Evolutionary conservation across 2,329 filamentous ascomycete species (phyloP).

Genomic region (Nemania bipapillata): DNA sequence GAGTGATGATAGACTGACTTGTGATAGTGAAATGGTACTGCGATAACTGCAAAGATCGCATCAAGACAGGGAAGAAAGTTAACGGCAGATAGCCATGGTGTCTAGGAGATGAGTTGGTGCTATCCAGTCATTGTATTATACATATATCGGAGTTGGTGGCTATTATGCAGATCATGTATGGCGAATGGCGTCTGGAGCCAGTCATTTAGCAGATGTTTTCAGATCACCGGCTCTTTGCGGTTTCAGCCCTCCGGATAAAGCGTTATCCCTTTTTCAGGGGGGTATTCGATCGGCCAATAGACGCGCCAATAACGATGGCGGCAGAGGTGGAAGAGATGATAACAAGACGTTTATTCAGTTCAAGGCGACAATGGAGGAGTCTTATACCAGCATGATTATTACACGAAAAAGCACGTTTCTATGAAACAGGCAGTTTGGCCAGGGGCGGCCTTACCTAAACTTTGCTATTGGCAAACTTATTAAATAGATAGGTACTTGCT

Average conservation of each 20-base stretch:
- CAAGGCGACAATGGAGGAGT: background rate
- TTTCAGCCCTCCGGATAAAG: conserved; percentile 30
- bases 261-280: conserved; percentile 19
- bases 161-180: conserved; percentile 27
- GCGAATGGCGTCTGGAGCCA: conserved; percentile 34
- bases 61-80: conserved; percentile 67
- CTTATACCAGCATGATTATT: background rate
- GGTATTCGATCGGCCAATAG: background rate
- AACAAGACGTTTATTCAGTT: conserved; percentile 1
- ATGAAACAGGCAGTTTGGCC: background rate
- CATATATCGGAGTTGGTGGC: conserved; percentile 38
- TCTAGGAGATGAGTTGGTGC: conserved; percentile 4
- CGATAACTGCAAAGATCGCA: conserved; percentile 77
- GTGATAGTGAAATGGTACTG: conserved; percentile 82
- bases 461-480: conserved; percentile 2
- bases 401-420: background rate
- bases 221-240: conserved; percentile 16
- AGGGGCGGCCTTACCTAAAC: background rate
- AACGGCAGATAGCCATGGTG: conserved; percentile 56
- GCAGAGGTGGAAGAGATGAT: conserved; percentile 9
- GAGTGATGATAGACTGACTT: conserved; percentile 48
- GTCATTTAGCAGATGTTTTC: conserved; percentile 29
- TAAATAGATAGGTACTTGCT: conserved; percentile 30
- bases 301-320: conserved; percentile 1
- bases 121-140: conserved; percentile 24